Evolutionary conservation across 73 alveolate genomes (phyloP).

Genomic region (Paramecium caudatum): DNA sequence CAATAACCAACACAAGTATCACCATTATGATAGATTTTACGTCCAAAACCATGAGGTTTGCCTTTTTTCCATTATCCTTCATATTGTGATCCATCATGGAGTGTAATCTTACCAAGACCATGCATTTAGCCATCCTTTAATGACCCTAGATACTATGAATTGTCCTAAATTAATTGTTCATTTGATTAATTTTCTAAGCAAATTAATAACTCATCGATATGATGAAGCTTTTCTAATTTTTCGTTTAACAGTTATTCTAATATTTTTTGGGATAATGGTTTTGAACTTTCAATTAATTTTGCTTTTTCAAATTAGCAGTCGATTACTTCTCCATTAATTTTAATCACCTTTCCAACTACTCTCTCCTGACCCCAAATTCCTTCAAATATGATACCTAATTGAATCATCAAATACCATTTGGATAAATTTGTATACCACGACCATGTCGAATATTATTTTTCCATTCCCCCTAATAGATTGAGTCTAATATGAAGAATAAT

Average conservation of each 20-base stretch:
- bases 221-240: neutral
- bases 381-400: constrained; percentile 72
- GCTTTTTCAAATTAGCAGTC: constrained; percentile 87
- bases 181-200: no score
- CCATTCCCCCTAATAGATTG: constrained; percentile 66
- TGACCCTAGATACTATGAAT: neutral
- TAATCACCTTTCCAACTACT: constrained; percentile 75
- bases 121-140: neutral
- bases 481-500: neutral
- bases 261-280: neutral
- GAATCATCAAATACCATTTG: constrained; percentile 58
- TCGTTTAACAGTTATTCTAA: neutral
- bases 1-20: constrained; percentile 88
- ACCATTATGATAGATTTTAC: constrained; percentile 82
- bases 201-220: no score
- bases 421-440: constrained; percentile 59
- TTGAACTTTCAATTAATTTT: constrained; percentile 72
- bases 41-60: constrained; percentile 69
- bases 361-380: constrained; percentile 84
- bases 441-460: constrained; percentile 62
- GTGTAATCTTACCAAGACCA: neutral
- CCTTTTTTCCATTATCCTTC: constrained; percentile 65
- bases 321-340: constrained; percentile 84
- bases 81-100: neutral
- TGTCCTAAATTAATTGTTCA: no score